Percentiles rank a stretch among this genome's conserved stretches.
Evolutionary conservation across 2,329 filamentous ascomycete species (phyloP).

Genomic region (Xylaria sp.): DNA sequence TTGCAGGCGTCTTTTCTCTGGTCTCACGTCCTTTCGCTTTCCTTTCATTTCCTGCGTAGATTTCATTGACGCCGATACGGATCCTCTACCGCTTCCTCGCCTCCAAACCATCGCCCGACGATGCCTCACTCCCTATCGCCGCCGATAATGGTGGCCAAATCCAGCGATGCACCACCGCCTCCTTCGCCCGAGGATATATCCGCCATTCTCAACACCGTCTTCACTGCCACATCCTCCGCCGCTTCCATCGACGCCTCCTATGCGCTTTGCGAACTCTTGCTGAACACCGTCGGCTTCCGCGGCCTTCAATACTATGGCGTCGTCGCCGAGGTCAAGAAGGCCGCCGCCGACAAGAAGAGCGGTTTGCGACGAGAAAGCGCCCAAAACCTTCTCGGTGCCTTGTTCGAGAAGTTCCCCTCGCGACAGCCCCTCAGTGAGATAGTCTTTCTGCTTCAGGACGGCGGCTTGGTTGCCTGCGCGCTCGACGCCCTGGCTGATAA

Average conservation of each 20-base stretch:
- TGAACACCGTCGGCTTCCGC: conserved; percentile 64
- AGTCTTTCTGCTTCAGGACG: conserved; percentile 83
- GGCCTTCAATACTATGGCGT: conserved; percentile 66
- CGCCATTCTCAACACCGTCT: conserved; percentile 73
- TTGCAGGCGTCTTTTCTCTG: conserved; percentile 9
- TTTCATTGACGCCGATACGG: conserved; percentile 2
- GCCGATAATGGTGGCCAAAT: conserved; percentile 60
- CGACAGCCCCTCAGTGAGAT: conserved; percentile 83
- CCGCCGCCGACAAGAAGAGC: conserved; percentile 93
- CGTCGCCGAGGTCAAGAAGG: conserved; percentile 71
- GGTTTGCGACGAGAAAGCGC: conserved; percentile 85
- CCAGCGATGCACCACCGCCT: conserved; percentile 60
- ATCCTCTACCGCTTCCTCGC: conserved; percentile 13
- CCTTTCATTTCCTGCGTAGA: conserved; percentile 7
- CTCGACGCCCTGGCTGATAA: conserved; percentile 93
- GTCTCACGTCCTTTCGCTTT: conserved; percentile 16
- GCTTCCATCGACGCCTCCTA: conserved; percentile 74
- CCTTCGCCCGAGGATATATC: conserved; percentile 74
- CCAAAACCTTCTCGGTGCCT: conserved; percentile 92
- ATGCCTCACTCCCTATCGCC: conserved; percentile 64
- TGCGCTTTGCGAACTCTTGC: conserved; percentile 68
- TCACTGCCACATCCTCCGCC: conserved; percentile 74
- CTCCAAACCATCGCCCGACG: conserved; percentile 32
- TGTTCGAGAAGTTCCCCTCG: conserved; percentile 89
- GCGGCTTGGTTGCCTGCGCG: conserved; percentile 75